Conservation (phyloP, 441 rosid species). For the Croton laevigatus region DNA sequence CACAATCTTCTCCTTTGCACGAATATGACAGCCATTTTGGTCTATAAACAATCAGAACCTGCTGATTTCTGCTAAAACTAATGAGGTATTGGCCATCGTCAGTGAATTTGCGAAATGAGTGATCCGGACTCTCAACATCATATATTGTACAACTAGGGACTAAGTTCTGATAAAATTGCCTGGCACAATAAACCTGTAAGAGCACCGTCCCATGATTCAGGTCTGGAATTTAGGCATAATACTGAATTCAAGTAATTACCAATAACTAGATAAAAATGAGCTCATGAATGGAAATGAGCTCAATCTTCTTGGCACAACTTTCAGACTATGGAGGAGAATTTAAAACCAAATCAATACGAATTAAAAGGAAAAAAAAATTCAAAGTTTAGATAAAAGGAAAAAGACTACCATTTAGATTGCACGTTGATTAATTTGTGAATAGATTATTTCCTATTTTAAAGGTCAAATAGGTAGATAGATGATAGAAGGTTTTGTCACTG, state of each 20-base stretch:
- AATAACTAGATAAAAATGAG: background rate
- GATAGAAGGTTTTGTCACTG: background rate
- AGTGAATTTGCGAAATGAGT: slow-evolving; percentile 87
- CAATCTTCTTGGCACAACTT: background rate
- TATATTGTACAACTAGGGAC: slow-evolving; percentile 80
- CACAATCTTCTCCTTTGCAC: slow-evolving; percentile 55
- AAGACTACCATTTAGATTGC: background rate
- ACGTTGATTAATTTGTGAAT: background rate
- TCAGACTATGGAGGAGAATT: background rate
- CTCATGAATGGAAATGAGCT: background rate
- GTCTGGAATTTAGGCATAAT: background rate
- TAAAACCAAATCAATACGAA: background rate
- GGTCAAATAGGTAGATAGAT: background rate
- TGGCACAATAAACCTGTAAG: slow-evolving; percentile 70
- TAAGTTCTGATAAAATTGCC: slow-evolving; percentile 89
- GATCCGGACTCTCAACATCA: slow-evolving; percentile 88
- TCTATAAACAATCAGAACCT: slow-evolving; percentile 85
- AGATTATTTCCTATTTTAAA: background rate
- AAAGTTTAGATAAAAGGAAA: background rate
- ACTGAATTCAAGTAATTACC: background rate
- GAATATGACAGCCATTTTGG: slow-evolving; percentile 84
- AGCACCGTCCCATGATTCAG: slow-evolving; percentile 17
- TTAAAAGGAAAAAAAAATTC: background rate
- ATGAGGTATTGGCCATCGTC: slow-evolving; percentile 93
- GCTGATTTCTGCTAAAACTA: slow-evolving; percentile 79